Conservation (phyloP, 768 basidiomycete species). For the Phlegmacium glaucopus region DNA sequence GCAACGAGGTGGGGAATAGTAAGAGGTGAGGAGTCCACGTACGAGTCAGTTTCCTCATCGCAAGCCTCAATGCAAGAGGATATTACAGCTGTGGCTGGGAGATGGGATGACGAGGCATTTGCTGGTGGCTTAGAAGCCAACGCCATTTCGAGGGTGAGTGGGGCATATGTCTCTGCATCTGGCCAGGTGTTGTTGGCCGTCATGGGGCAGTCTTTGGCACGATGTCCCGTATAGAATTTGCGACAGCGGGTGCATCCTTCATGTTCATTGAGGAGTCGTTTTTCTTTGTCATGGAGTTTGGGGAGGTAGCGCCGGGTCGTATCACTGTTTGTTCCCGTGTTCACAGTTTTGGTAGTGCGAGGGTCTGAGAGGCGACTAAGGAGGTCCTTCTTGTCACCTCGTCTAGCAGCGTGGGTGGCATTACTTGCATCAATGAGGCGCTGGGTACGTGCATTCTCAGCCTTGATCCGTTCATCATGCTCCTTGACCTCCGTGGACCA, state of each 20-base stretch:
- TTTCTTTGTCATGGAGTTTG: constrained; percentile 6
- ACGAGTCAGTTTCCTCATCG: constrained; percentile 2
- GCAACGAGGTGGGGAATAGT: neutral
- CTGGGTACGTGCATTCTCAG: neutral
- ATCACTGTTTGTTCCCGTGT: neutral
- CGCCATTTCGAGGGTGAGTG: constrained; percentile 5
- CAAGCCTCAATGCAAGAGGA: neutral
- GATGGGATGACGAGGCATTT: neutral
- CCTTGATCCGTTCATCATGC: neutral
- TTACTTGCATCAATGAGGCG: no score
- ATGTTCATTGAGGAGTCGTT: constrained; percentile 9
- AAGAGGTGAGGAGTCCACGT: constrained; percentile 1
- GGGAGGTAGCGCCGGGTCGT: neutral
- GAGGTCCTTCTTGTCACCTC: neutral
- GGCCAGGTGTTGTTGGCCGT: constrained; percentile 7
- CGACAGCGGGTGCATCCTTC: constrained; percentile 15
- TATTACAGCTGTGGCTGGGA: neutral
- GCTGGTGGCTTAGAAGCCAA: neutral
- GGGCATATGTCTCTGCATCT: neutral
- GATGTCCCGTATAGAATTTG: constrained; percentile 9
- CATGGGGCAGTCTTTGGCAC: constrained; percentile 1
- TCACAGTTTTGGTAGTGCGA: neutral
- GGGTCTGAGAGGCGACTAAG: neutral
- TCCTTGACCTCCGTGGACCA: neutral
- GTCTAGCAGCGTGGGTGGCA: no score